Percentiles rank a stretch among this genome's conserved stretches.
Conservation (phyloP, 768 basidiomycete species). For the Amanita jacksonii region DNA sequence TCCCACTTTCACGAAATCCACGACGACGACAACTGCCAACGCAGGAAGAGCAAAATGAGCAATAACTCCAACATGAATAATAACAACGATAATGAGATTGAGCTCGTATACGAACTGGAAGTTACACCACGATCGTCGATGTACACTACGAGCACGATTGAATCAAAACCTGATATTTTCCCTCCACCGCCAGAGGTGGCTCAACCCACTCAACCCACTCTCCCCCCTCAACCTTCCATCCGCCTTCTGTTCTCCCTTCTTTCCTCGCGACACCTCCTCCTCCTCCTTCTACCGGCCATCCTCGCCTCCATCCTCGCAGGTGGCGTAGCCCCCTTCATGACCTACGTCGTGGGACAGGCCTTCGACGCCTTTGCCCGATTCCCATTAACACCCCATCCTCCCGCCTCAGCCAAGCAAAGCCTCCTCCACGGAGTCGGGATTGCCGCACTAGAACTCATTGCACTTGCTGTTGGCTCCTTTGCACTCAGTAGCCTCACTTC, state of each 20-base stretch:
- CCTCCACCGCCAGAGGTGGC: neutral
- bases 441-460: conserved; percentile 57
- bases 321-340: conserved; percentile 81
- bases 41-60: neutral
- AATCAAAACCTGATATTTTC: conserved; percentile 13
- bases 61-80: too few species aligned
- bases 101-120: conserved; percentile 19
- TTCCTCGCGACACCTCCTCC: conserved; percentile 42
- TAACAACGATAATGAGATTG: conserved; percentile 5
- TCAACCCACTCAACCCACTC: neutral
- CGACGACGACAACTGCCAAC: too few species aligned
- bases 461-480: conserved; percentile 56
- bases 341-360: conserved; percentile 64
- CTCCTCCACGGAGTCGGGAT: conserved; percentile 50
- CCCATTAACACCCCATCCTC: conserved; percentile 22
- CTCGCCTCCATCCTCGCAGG: conserved; percentile 55
- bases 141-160: conserved; percentile 7
- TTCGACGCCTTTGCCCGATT: conserved; percentile 69
- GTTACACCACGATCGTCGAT: conserved; percentile 18
- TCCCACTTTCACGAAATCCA: too few species aligned
- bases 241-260: conserved; percentile 57
- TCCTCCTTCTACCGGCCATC: conserved; percentile 57
- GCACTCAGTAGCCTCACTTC: conserved; percentile 67
- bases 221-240: conserved; percentile 16
- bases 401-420: conserved; percentile 32